Evolutionary conservation across 2,329 filamentous ascomycete genomes (phyloP), one percentile per base, ranked within the genome.

Genomic region (Verticillium dahliae): DNA sequence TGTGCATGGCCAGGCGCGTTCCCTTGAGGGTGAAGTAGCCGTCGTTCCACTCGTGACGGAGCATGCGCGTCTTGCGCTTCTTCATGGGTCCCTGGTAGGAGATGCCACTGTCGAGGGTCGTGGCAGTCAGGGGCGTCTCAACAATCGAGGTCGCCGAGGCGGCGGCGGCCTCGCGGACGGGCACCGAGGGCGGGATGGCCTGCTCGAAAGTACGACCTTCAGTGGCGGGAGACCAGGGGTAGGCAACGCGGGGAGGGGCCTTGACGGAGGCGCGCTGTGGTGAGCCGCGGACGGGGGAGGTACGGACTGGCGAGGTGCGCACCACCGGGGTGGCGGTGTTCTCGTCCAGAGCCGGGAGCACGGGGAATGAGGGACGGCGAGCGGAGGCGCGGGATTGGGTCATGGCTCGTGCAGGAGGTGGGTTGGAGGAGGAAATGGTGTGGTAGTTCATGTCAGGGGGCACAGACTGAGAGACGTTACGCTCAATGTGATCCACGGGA

Each of bases 41-140:
- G 73, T 96, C 91, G 70, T 92, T 87, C 93, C 93, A 97, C 78
- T 97, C 93, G 74, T 96, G 91, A 54, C 92, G 90, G 63, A 97
- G 85, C 80, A 97, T 87, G 70, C 87, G 88, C 38, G 90, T 96
- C 78, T 92, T 92, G 71, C 94, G 91, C 81, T 96, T 97, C 81
- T 92, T 93, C 87, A 99, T 96, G 75, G 88, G 92, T 1, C 95
- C 95, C 58, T 90, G 85, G 74, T 93, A 91, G 38, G 85, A 85
- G 65, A 89, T 76, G 61, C 86, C 85, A 27, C 70, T 72, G 60
- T 71, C 69, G 62, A 72, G 65, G 54, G 72, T 69, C 64, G 69
- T 72, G 62, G 67, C 70, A 60, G 13, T 62, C 57, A 31, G 69
- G 34, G 66, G 72, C 64, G 60, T 31, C 14, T 56, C 31, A 61